These are phyloP conservation scores for Cyclotella atomus DNA, from an alignment of 108 stramenopile species.

Conservation along the genomic window DNA sequence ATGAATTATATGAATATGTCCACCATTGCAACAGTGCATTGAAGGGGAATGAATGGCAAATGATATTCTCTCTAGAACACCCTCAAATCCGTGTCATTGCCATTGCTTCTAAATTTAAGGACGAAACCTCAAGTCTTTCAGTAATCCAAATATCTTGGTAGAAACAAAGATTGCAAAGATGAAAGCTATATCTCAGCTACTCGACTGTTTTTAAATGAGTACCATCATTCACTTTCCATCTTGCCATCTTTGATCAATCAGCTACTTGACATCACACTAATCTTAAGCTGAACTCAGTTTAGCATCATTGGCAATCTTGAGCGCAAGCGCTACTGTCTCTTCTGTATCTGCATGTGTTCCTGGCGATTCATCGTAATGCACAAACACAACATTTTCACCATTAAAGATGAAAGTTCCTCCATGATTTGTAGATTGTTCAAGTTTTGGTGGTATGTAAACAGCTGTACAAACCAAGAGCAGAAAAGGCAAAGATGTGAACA, in stretches of 20 bases:
- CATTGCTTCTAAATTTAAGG: no score
- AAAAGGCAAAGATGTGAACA: no score
- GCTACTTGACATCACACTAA: background rate
- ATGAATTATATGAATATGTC: no score
- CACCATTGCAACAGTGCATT: no score
- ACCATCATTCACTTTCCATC: conserved; percentile 9
- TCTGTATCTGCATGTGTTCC: conserved; percentile 62
- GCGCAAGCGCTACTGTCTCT: conserved; percentile 52
- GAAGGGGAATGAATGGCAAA: no score
- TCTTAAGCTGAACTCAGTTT: background rate
- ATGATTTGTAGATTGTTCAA: conserved; percentile 70
- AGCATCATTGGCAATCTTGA: conserved; percentile 27
- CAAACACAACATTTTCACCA: conserved; percentile 61
- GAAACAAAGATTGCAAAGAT: no score
- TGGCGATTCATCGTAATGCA: conserved; percentile 80
- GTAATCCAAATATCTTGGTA: no score
- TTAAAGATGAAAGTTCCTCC: conserved; percentile 79
- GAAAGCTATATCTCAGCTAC: no score
- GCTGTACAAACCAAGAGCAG: no score
- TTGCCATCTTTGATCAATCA: background rate
- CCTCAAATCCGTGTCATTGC: no score
- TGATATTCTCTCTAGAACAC: no score
- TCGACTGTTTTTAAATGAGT: background rate
- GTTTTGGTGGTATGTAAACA: conserved; percentile 71
- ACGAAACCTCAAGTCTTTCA: no score